Evolutionary conservation across 257 asterid genomes (phyloP), one percentile per base, ranked within the genome.

Genomic region (Asclepias syriaca): DNA sequence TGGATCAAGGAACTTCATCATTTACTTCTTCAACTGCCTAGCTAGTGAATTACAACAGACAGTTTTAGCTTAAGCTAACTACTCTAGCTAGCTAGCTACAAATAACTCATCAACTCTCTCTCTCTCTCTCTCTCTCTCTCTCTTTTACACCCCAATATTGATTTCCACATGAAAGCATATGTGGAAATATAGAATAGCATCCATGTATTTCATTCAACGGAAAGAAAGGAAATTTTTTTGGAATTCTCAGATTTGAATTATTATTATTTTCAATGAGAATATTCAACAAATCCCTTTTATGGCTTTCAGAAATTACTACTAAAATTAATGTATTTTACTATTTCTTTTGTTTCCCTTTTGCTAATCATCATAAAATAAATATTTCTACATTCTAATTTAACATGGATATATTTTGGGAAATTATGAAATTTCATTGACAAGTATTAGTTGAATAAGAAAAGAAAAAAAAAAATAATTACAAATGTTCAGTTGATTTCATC

Each of bases 1-100:
- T 83, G 9, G 89, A 94, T 77, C 99, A 94, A 82, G 92, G 97
- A 21, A 79, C 37, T 11, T 19, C 68, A 3, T 46, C 16, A 6
- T 40, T 40, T 9, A 34, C 34, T 39, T 2, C 22, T 43, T 45
- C 51, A 71, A 43, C 48, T 43, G 48, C 48, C 48, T 43, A 58
- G 65, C 18, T 56, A 34, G 21, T 43, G 55, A 63, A 4, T 16
- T 6, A 43, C 48, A 6, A 43, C 11, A 0, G 48, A 6, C 8
- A 4, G 45, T 14, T 34, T 63, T 24, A 14, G 8, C 66, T 43
- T 43, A 43, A 43, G 32, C 24, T 27, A 27, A 27, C 66, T 61
- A 19, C 32, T 15, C 21, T 63, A 34, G 39, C 34, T 18, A 11
- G 34, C 34, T 29, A 29, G 34, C 3, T 1, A 29, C 2, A 37